Base-by-base conservation (phyloP, 2,329 filamentous ascomycete species). In the Sordariomycetes sp. region DNA sequence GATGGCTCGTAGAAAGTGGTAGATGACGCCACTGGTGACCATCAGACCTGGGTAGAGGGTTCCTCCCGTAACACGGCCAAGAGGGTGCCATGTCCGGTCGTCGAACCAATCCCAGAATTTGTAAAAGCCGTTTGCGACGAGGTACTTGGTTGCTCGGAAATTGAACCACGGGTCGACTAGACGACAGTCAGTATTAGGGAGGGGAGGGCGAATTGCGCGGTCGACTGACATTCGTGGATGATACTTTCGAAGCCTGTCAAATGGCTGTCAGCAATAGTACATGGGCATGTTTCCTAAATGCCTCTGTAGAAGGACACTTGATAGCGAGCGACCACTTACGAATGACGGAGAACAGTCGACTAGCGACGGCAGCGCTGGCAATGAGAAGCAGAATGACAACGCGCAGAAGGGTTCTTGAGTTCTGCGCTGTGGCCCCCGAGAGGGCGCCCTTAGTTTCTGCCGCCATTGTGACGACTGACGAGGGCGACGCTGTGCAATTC, bases 31-130 rank as follows among this genome's bases (percentile, higher is more conserved):
- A 63, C 90, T 96, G 54, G 92, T 98, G 49, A 98, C 93, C 92
- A 98, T 98, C 53, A 98, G 73, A 50, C 92, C 92, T 33, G 92
- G 92, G 59, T 98, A 98, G 42, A 98, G 76, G n/a, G 92, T 98
- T 54, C 92, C 92, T 63, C 92, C 92, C 40, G 92, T 98, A 55
- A 98, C 92, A 68, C 92, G 86, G 50, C 92, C 92, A 41, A 98
- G 82, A 49, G 92, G 92, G 64, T 98, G 90, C 92, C 92, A 98
- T 77, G 92, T 98, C 68, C 92, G 81, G 70, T 98, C 92, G 63
- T 98, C 92, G 55, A 98, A 98, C 92, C 92, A 98, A 61, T 98
- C 90, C 92, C 92, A 98, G 59, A 98, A 98, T 61, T 84, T 87
- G 63, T 94, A 93, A 67, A 98, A 96, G 50, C 92, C 92, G 79